These are phyloP conservation scores for Colletotrichum viniferum DNA, from an alignment of 2,329 filamentous ascomycete genomes.

Conservation along the genomic window DNA sequence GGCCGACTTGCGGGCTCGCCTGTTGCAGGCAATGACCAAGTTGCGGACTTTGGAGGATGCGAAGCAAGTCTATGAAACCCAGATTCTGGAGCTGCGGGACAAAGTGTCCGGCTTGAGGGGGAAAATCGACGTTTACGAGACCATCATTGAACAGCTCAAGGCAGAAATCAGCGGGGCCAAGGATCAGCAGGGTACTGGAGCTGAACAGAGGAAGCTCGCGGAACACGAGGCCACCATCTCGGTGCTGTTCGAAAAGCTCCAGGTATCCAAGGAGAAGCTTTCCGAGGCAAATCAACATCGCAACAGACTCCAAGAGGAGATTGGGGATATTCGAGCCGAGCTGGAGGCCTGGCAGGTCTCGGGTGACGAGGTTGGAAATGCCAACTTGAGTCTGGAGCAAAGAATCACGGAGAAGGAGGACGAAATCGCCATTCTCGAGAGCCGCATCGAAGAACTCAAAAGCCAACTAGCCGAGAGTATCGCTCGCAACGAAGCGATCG, in stretches of 20 bases:
- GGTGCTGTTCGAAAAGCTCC: not conserved
- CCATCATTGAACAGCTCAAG: not conserved
- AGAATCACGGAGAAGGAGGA: not conserved
- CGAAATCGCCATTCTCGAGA: not conserved
- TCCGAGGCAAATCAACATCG: not conserved
- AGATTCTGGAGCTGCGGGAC: not conserved
- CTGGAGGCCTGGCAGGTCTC: not conserved
- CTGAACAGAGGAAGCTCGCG: not conserved
- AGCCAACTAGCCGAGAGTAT: not conserved
- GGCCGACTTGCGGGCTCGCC: not conserved
- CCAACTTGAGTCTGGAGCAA: not conserved
- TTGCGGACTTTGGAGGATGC: not conserved
- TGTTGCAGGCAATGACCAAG: not conserved
- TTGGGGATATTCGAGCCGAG: not conserved
- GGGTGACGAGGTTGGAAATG: not conserved
- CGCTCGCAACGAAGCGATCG: not conserved
- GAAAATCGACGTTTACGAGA: not conserved
- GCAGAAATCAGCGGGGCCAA: not conserved
- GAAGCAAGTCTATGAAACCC: not conserved
- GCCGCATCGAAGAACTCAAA: not conserved
- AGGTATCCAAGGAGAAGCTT: not conserved
- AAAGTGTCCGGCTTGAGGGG: not conserved
- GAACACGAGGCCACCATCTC: not conserved
- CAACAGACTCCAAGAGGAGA: not conserved
- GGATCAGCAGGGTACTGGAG: not conserved